Evolutionary conservation across 768 basidiomycete species (phyloP), one percentile per base, ranked within the genome.

Genomic region (Austroboletus festivus): DNA sequence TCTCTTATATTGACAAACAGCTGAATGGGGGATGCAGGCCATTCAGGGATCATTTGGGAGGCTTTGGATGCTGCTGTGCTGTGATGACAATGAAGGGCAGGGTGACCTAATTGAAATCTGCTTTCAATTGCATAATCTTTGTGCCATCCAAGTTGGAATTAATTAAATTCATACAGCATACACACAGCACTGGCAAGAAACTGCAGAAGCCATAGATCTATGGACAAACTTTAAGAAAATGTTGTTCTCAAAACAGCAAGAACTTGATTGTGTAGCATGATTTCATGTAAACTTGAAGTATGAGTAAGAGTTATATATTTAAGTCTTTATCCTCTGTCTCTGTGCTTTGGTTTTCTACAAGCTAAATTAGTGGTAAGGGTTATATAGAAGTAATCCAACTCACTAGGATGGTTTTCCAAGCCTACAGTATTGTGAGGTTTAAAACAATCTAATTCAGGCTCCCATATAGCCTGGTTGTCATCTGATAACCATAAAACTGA

Each of bases 1-100:
- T 0, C 57, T 79, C 0, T 75, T 73, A 3, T 77, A 61, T 50
- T 55, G 69, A 2, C 77, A 81, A 55, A 72, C 76, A 1, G 75
- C 75, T 11, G 75, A 81, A 53, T 81, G 76, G 79, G 77, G 77
- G 0, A 78, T 73, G 67, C 62, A 63, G 1, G 50, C 59, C 5
- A 42, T 80, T 7, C 76, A 77, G 51, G 73, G 74, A 8, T 71
- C 71, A 1, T 80, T 77, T 64, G 73, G 77, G 5, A 58, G 68
- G 1, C 64, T 81, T 10, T 59, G 68, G 4, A 42, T 81, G 2
- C 78, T 71, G 2, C 54, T 79, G 1, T 50, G 62, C 13, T 69
- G 75, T 21, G 53, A 66, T 33, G 30, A 74, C 47, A 43, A 38
- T 3, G 33, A 58, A 4, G 18, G 23, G 1, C 52, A 69, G 2